A percentile compares a stretch with the other conserved stretches of the same genome.
Evolutionary conservation across 1,139 yeast genomes (phyloP).

Genomic region (Yamadazyma triangularis): DNA sequence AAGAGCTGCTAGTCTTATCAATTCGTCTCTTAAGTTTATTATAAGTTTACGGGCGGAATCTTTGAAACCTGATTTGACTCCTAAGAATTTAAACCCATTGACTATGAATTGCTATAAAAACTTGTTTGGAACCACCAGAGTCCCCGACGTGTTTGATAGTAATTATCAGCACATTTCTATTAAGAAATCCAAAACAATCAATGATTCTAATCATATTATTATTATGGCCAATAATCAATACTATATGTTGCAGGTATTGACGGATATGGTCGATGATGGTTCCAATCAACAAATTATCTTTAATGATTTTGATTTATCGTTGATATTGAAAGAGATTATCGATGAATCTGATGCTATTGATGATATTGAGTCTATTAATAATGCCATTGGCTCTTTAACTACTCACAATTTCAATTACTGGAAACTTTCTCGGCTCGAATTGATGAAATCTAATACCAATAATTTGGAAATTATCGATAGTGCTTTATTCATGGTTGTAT

Average conservation of each 20-base stretch:
- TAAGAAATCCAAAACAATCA: constrained; percentile 20
- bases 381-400: constrained; percentile 66
- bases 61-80: constrained; percentile 54
- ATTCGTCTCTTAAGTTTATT: constrained; percentile 62
- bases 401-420: constrained; percentile 63
- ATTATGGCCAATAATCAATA: constrained; percentile 56
- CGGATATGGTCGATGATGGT: constrained; percentile 17
- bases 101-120: constrained; percentile 66
- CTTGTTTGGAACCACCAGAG: constrained; percentile 64
- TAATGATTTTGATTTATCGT: constrained; percentile 52
- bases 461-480: constrained; percentile 50
- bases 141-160: constrained; percentile 42
- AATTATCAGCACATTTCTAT: constrained; percentile 23
- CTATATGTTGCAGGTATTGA: constrained; percentile 56
- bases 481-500: constrained; percentile 63
- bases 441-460: constrained; percentile 40
- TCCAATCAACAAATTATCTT: constrained; percentile 29
- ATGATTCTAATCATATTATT: constrained; percentile 46
- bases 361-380: constrained; percentile 39
- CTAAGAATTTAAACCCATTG: constrained; percentile 45
- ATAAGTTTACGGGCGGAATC: constrained; percentile 51
- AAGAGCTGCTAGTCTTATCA: constrained; percentile 61
- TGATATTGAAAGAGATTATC: constrained; percentile 46
- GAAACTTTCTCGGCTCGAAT: constrained; percentile 53
- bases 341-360: constrained; percentile 37